Base-by-base conservation (phyloP, 805 yeast species). In the Candida boleticola region DNA sequence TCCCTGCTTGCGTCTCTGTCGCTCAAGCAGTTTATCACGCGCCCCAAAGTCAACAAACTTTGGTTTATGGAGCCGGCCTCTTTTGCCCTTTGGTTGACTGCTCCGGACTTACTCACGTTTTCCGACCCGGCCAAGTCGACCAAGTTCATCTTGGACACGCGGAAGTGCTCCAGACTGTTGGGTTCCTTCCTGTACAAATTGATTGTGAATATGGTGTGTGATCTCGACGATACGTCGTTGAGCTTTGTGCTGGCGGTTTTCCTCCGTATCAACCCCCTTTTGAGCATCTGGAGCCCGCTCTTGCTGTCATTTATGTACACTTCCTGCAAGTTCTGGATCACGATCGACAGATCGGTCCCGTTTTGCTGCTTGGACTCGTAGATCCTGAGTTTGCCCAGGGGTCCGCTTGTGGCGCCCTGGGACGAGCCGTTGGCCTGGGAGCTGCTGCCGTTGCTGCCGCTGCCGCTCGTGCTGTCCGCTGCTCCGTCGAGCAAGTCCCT, bases 61-160 rank as follows among this genome's bases (percentile, higher is more conserved):
- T 89, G 96, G 61, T 92, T 92, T 39, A 90, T 90, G 16, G 88
- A 80, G 0, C 97, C 97, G 0, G 97, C 96, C 57, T 92, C 99
- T 50, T 89, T 82, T 0, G 96, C 97, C 34, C 96, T 73, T 57
- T 80, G 84, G 50, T 85, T 82, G 19, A 79, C 73, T 0, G 97
- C 96, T 2, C 99, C 99, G 0, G 96, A 86, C 53, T 89, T 71
- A 48, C 72, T 77, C 41, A 92, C 83, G 58, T 90, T 90, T 60
- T 92, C 99, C 4, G 96, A 86, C 0, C 99, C 98, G 0, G 98
- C 99, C 49, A 92, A 71, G 66, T 92, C 98, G 4, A 92, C 98
- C 18, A 89, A 66, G 56, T 89, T 88, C 58, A 88, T 74, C 54
- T 87, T 88, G 4, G 89, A 82, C 2, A 76, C 73, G 2, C 68